Evolutionary conservation across 2,329 filamentous ascomycete species (phyloP).

Genomic region (Endoconidiophora polonica): DNA sequence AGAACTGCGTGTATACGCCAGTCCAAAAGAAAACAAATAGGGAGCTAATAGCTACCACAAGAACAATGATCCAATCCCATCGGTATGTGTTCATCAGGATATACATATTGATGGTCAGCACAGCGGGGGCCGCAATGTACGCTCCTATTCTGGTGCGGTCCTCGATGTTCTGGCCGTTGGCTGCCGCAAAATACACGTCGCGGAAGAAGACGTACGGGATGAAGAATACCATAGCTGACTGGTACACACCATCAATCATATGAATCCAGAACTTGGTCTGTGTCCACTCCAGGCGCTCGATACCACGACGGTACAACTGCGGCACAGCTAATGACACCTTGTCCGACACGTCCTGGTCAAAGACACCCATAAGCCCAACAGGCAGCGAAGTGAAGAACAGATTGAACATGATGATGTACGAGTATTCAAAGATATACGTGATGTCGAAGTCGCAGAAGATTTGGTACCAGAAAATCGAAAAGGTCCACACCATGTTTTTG

Average conservation of each 20-base stretch:
- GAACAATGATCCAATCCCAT: conserved; percentile 91
- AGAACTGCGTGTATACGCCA: conserved; percentile 53
- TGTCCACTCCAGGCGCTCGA: conserved; percentile 93
- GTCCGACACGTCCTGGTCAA: conserved; percentile 94
- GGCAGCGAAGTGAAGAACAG: conserved; percentile 90
- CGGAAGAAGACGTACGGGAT: conserved; percentile 68
- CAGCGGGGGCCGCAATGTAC: conserved; percentile 68
- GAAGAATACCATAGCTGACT: conserved; percentile 86
- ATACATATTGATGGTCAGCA: conserved; percentile 84
- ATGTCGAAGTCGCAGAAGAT: conserved; percentile 93
- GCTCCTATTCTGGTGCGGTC: conserved; percentile 75
- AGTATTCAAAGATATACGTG: conserved; percentile 94
- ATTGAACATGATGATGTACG: conserved; percentile 93
- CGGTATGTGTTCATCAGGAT: conserved; percentile 92
- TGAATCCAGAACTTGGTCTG: conserved; percentile 94
- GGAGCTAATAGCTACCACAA: conserved; percentile 68
- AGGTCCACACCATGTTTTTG: conserved; percentile 98
- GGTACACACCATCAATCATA: conserved; percentile 88
- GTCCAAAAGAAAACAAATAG: conserved; percentile 93
- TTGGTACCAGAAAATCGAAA: conserved; percentile 93
- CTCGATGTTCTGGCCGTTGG: conserved; percentile 57
- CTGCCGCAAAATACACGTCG: conserved; percentile 46
- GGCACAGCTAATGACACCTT: conserved; percentile 86
- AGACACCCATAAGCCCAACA: conserved; percentile 85
- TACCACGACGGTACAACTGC: conserved; percentile 86